Base-by-base conservation (phyloP, 305 asterid genomes). In the Fraxinus sp. region DNA sequence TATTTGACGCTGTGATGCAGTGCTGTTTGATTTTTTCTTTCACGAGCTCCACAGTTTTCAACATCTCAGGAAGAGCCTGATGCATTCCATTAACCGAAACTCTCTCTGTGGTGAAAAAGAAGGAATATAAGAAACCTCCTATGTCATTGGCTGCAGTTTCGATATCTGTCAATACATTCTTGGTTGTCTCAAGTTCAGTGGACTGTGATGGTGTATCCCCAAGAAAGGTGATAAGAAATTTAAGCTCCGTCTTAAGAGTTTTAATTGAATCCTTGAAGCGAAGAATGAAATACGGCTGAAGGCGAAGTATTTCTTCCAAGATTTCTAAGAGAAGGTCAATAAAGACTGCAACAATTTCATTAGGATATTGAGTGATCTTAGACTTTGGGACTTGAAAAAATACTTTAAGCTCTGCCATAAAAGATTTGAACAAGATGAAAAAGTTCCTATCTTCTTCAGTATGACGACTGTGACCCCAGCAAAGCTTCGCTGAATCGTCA, bases 211-310 rank as follows among this genome's bases (percentile, higher is more conserved):
- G 62, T 39, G 35, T 39, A 41, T 36, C 79, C 35, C 59, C 41
- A 6, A 37, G 41, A 37, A 37, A 37, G 9, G 41, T 37, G 41
- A 37, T 6, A 37, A 37, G 41, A 75, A 75, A 75, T 22, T 52
- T 75, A 28, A 75, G 13, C 26, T 75, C 62, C 79, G 7, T 49
- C 72, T 83, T 9, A 78, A 73, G 81, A 33, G 49, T 64, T 64
- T 13, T 2, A 46, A 46, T 46, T 14, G n/a, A 46, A 3, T 46
- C 57, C 57, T 46, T 46, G 5, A 13, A 10, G 14, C 18, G 18
- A 46, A 46, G 5, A 46, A 46, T 46, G n/a, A 46, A 46, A 46
- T 46, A 10, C 13, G 57, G 57, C 57, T 46, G 18, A 46, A 46
- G 57, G 57, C 5, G 18, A 8, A 46, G n/a, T 46, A 46, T 46